phyloP scores from a whole-genome alignment of 176 grass and related monocot genomes.

The Aegilops speltoides region DNA sequence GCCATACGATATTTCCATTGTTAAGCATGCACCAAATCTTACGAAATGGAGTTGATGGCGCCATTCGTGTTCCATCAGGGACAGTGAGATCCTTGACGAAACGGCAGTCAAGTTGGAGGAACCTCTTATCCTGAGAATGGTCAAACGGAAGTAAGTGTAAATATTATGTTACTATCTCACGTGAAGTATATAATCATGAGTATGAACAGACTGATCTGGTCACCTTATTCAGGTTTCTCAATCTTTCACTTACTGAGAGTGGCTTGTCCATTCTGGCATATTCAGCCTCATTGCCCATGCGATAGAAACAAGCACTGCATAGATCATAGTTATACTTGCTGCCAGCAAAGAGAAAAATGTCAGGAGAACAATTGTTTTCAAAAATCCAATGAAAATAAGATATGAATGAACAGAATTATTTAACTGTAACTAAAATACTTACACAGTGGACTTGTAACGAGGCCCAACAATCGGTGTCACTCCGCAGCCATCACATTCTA shows the following conservation, averaged over 20 bases:
- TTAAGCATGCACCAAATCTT: slow-evolving; percentile 90
- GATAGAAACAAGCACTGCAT: slow-evolving; percentile 54
- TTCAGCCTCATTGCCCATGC: slow-evolving; percentile 45
- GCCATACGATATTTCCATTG: slow-evolving; percentile 60
- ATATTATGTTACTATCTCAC: slow-evolving; percentile 7
- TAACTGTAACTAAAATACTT: slow-evolving; percentile 23
- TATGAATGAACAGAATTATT: not conserved
- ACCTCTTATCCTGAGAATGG: slow-evolving; percentile 32
- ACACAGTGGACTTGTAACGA: slow-evolving; percentile 74
- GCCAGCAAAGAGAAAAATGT: slow-evolving; percentile 31
- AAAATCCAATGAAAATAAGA: not conserved
- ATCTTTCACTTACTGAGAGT: not conserved
- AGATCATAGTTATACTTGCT: slow-evolving; percentile 74
- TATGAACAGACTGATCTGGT: not conserved
- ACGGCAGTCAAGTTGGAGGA: slow-evolving; percentile 33
- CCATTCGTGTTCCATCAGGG: slow-evolving; percentile 71
- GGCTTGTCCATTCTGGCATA: slow-evolving; percentile 57
- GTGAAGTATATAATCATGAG: slow-evolving; percentile 27
- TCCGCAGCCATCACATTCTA: slow-evolving; percentile 67
- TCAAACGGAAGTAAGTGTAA: not conserved
- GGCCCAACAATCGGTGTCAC: slow-evolving; percentile 54
- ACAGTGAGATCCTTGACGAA: slow-evolving; percentile 76
- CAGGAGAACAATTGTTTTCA: not conserved
- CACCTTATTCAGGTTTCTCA: slow-evolving; percentile 16
- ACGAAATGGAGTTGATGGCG: slow-evolving; percentile 62